Conservation (phyloP, 1,139 yeast species). For the Geotrichum histeridarum region DNA sequence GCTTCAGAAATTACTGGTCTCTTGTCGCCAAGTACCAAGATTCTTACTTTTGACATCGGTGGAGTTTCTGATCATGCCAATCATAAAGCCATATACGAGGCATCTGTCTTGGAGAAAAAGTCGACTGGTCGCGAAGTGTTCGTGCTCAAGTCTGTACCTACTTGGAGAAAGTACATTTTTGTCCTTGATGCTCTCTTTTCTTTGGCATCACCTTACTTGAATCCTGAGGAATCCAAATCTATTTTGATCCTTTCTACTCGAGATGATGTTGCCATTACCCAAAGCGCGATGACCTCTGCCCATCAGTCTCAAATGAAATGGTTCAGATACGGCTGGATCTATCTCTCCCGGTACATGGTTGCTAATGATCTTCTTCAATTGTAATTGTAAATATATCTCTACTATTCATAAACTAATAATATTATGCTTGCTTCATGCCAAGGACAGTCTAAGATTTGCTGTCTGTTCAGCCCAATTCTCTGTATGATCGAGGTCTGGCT, state of each 20-base stretch:
- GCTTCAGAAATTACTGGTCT: conserved; percentile 29
- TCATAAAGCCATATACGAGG: conserved; percentile 64
- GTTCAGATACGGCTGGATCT: conserved; percentile 89
- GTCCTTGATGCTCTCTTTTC: conserved; percentile 33
- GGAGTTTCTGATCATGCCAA: conserved; percentile 89
- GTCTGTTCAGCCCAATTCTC: background rate
- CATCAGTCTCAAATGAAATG: conserved; percentile 91
- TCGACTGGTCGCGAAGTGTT: conserved; percentile 8
- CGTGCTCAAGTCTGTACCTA: conserved; percentile 36
- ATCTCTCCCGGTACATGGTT: conserved; percentile 64
- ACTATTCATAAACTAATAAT: background rate
- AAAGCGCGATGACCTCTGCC: conserved; percentile 75
- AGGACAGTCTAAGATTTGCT: background rate
- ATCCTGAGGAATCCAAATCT: conserved; percentile 24
- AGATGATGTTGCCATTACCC: conserved; percentile 53
- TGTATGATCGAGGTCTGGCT: background rate
- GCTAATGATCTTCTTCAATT: conserved; percentile 54
- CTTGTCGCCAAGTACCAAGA: conserved; percentile 34
- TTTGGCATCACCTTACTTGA: conserved; percentile 7
- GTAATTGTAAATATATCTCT: background rate
- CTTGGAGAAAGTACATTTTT: conserved; percentile 38
- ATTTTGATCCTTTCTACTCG: conserved; percentile 37
- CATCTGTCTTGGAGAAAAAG: conserved; percentile 36
- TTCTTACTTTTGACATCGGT: conserved; percentile 72
- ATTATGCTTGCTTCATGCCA: background rate